These are phyloP conservation scores for Gardenia jasminoides DNA, from an alignment of 257 asterid species.

Conservation along the genomic window DNA sequence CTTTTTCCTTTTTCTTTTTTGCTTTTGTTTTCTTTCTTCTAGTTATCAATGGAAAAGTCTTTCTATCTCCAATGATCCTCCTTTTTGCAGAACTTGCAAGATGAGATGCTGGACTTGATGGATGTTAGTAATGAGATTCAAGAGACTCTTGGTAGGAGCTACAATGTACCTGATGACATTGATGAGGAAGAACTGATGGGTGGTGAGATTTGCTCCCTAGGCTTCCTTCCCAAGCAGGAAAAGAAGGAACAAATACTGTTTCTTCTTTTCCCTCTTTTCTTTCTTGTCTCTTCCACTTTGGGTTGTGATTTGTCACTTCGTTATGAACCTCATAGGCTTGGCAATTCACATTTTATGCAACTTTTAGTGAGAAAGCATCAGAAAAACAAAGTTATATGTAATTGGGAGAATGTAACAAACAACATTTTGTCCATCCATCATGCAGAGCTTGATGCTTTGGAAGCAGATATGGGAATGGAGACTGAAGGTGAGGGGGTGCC, in stretches of 20 bases:
- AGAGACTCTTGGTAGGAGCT: slow-evolving; percentile 96
- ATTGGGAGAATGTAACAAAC: not conserved
- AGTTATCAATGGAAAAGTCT: not conserved
- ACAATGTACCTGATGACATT: slow-evolving; percentile 88
- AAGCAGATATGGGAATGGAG: slow-evolving; percentile 96
- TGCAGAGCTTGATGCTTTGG: slow-evolving; percentile 97
- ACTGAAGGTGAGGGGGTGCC: slow-evolving; percentile 87
- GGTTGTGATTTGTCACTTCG: not conserved
- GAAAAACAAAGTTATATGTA: not conserved
- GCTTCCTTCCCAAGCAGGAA: too few relatives aligned
- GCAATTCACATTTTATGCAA: not conserved
- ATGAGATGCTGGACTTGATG: slow-evolving; percentile 99
- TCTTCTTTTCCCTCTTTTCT: too few relatives aligned
- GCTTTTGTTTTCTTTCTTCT: not conserved
- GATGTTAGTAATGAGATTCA: slow-evolving; percentile 97
- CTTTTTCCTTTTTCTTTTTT: not conserved
- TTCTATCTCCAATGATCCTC: slow-evolving; percentile 3
- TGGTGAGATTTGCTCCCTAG: slow-evolving; percentile 42
- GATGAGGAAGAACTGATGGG: slow-evolving; percentile 98
- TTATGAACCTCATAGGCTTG: not conserved
- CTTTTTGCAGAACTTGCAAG: slow-evolving; percentile 73
- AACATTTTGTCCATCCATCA: not conserved
- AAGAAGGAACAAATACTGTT: not conserved
- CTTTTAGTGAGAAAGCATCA: not conserved
- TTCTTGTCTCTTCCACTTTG: not conserved